Conservation (phyloP, 1,139 yeast species). For the Hansenula lynferdii region DNA sequence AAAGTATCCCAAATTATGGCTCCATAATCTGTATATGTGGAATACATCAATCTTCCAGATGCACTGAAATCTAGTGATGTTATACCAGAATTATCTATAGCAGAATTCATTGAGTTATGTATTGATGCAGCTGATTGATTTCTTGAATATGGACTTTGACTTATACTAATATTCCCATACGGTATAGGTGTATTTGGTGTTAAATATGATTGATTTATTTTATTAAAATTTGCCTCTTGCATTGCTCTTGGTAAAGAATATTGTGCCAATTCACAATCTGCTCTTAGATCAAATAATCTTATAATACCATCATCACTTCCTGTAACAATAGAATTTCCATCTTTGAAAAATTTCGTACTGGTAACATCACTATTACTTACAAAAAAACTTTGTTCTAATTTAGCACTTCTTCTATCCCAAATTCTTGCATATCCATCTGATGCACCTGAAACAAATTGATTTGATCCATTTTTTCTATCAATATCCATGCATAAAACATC, state of each 20-base stretch:
- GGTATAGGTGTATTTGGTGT: conserved; percentile 7
- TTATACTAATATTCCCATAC: not conserved
- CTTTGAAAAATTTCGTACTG: conserved; percentile 62
- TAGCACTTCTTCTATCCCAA: conserved; percentile 62
- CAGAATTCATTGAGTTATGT: conserved; percentile 25
- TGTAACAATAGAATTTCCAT: conserved; percentile 58
- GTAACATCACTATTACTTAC: conserved; percentile 67
- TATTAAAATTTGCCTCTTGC: conserved; percentile 12
- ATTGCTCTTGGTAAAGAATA: conserved; percentile 38
- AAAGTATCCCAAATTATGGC: conserved; percentile 79
- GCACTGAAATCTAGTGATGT: conserved; percentile 67
- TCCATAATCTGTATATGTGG: conserved; percentile 73
- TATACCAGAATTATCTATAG: conserved; percentile 58
- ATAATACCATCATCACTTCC: conserved; percentile 81
- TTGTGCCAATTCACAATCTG: conserved; percentile 63
- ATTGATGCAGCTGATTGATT: conserved; percentile 8
- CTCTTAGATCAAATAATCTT: conserved; percentile 70
- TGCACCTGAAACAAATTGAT: conserved; percentile 62
- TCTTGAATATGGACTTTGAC: conserved; percentile 3
- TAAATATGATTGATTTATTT: conserved; percentile 15
- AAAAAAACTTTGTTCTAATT: conserved; percentile 54
- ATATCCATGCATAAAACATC: conserved; percentile 60
- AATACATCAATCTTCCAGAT: conserved; percentile 72
- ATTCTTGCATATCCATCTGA: conserved; percentile 68
- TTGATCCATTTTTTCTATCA: conserved; percentile 21